Conservation (phyloP, 225 moss, liverwort and hornwort species). For the Anthoceros angustus region DNA sequence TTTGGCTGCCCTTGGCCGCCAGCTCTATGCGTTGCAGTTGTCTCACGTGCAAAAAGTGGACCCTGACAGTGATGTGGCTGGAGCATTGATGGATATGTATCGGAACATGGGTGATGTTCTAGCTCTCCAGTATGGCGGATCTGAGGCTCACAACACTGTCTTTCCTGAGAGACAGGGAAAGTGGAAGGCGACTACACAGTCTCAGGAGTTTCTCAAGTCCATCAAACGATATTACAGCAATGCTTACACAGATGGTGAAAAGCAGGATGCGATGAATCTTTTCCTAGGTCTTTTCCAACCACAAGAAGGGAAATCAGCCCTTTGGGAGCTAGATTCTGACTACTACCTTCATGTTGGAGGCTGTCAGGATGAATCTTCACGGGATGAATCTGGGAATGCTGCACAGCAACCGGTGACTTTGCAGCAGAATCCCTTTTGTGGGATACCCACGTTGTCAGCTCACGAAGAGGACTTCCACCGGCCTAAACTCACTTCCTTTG, state of each 20-base stretch:
- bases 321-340: conserved; percentile 93
- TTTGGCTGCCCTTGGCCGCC: conserved; percentile 63
- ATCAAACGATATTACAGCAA: conserved; percentile 89
- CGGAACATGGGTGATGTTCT: conserved; percentile 75
- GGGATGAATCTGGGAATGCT: conserved; percentile 28
- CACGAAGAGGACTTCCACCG: conserved; percentile 56
- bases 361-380: conserved; percentile 52
- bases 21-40: conserved; percentile 69
- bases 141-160: conserved; percentile 76
- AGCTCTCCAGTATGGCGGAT: conserved; percentile 87
- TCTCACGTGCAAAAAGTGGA: conserved; percentile 38
- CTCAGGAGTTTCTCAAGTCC: conserved; percentile 67
- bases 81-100: conserved; percentile 56
- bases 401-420: conserved; percentile 17
- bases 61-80: conserved; percentile 43
- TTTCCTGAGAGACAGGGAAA: conserved; percentile 87
- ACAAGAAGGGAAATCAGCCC: conserved; percentile 57
- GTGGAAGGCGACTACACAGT: conserved; percentile 87
- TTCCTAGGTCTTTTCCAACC: conserved; percentile 85
- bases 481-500: conserved; percentile 73
- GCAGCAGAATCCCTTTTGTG: conserved; percentile 33
- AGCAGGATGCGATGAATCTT: conserved; percentile 94
- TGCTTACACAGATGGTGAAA: conserved; percentile 79
- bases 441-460: conserved; percentile 26
- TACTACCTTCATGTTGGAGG: conserved; percentile 86